phyloP scores from a whole-genome alignment of 257 asterid genomes.

The Jacaranda mimosifolia region DNA sequence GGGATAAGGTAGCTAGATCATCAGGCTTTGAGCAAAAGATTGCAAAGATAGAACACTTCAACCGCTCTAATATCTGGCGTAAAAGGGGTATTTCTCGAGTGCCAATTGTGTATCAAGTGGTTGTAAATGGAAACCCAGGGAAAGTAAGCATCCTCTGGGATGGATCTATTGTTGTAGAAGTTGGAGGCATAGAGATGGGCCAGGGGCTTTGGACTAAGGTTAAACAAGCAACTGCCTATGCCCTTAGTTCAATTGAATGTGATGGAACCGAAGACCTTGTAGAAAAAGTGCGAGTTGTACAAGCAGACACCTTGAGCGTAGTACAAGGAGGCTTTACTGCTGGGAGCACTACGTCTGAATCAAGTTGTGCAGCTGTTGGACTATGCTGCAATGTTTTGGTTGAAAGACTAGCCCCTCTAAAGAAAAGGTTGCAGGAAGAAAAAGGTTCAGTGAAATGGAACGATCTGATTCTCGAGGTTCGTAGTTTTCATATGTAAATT shows the following conservation, averaged over 20 bases:
- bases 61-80: constrained; percentile 49
- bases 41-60: constrained; percentile 47
- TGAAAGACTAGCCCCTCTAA: constrained; percentile 58
- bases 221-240: constrained; percentile 44
- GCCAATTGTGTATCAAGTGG: constrained; percentile 51
- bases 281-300: constrained; percentile 68
- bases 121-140: constrained; percentile 51
- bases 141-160: constrained; percentile 56
- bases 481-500: constrained; percentile 2
- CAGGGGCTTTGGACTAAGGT: constrained; percentile 90
- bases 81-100: constrained; percentile 77
- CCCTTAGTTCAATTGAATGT: constrained; percentile 43
- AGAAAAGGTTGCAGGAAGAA: constrained; percentile 54
- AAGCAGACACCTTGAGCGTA: constrained; percentile 71
- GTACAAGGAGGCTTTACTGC: constrained; percentile 70
- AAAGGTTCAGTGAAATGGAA: constrained; percentile 62
- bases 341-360: constrained; percentile 79
- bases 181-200: constrained; percentile 80
- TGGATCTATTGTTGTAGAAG: constrained; percentile 56
- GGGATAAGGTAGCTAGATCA: constrained; percentile 63
- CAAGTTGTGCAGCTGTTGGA: constrained; percentile 71
- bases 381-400: constrained; percentile 69
- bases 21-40: constrained; percentile 50
- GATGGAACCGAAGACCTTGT: constrained; percentile 54
- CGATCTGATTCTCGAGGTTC: constrained; percentile 61